Base-by-base conservation (phyloP, 2,329 filamentous ascomycete genomes). In the Alternaria ventricosa region DNA sequence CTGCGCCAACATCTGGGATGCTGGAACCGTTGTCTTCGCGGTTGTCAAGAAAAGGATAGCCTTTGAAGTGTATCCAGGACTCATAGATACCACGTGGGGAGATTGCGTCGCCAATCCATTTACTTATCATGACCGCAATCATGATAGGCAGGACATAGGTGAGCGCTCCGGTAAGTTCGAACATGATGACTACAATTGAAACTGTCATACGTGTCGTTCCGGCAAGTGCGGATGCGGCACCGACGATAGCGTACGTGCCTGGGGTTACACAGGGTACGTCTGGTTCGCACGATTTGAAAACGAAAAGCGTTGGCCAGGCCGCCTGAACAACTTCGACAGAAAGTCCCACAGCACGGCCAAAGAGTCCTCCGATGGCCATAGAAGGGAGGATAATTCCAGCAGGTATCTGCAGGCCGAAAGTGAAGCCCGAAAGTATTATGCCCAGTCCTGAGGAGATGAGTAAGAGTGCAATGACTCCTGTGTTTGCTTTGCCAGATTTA, bases 171-270 rank as follows among this genome's bases (percentile, higher is more conserved):
- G 96, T 99, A 60, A 99, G 89, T 83, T 99, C 96, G 76, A 99
- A 99, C 92, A 97, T 97, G 82, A 99, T 99, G 74, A 98, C 96
- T 5, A 99, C 95, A 70, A 99, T 97, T 12, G 94, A 97, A 11
- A 97, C 94, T 0, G 96, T 99, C 90, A 99, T 96, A 70, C 95
- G 89, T 18, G 95, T 98, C 36, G 96, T 93, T 51, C 96, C 96
- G 6, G 92, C 93, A 2, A 99, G 88, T n/a, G 95, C 93, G 5
- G 96, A 94, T 0, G 96, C 95, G 1, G 96, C 96, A 33, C 96
- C 96, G 65, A 99, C 92, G 73, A 99, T 97, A 66, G 96, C 96
- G 77, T 99, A 99, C 2, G 95, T 96, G 13, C 95, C 96, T 0
- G 96, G 95, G 0, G 92, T 97, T 55, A 99, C 89, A 81, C 96